Base-by-base conservation (phyloP, 768 basidiomycete genomes). In the Mycena vulgaris region DNA sequence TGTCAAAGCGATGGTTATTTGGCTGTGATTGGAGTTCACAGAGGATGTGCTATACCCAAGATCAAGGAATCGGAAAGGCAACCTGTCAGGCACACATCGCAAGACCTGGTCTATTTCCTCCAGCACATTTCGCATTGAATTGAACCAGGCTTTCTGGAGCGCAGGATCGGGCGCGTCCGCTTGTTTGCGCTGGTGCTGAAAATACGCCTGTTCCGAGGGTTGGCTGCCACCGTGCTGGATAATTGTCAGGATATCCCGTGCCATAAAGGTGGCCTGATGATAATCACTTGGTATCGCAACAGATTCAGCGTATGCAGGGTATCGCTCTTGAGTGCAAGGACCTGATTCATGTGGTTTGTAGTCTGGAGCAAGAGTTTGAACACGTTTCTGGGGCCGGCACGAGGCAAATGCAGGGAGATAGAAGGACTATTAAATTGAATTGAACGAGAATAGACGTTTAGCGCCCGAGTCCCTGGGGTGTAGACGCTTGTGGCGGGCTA, bases 1-100 rank as follows among this genome's bases (percentile, higher is more conserved):
- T 80, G 45, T 9, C 55, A 35, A 35, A 33, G 33, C 23, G 39
- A 52, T 51, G 17, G 30, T 63, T 23, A 52, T 19, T 69, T 21
- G 45, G 61, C n/a, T n/a, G 48, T 21, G 30, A 31, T 10, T 19
- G 11, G 37, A 25, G 40, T 31, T 16, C 48, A n/a, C 23, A 39
- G 19, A 71, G 63, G 28, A 19, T 30, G 11, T 48, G 27, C 2
- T 48, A 30, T 74, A 78, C 79, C 79, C 78, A 16, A 80, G 62
- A 69, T 80, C 79, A 7, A 80, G 65, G 63, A 80, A 80, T 16
- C 68, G 67, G 37, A 77, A 72, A 5, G 68, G 68, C n/a, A 52
- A 19, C 16, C 17, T 51, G 16, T 58, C 63, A 4, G 72, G 70
- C 14, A 76, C 69, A 42, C 70, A 74, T 19, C 63, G 65, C 47